Evolutionary conservation across 2,329 filamentous ascomycete species (phyloP).

Genomic region (Cladophialophora immunda): DNA sequence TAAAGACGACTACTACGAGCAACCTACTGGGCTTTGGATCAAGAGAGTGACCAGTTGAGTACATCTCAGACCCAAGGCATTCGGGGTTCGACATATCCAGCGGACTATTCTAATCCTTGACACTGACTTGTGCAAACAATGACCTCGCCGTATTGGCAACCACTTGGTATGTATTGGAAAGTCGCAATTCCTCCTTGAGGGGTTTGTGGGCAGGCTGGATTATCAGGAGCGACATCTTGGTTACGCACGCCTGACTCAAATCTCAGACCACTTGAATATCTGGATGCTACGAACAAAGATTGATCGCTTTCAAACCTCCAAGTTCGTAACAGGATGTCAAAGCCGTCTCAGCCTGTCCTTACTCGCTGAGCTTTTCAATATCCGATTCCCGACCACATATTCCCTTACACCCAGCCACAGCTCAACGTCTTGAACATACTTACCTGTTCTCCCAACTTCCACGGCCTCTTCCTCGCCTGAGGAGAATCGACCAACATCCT

Average conservation of each 20-base stretch:
- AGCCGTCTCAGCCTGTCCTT: background rate
- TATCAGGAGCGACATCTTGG: background rate
- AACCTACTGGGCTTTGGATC: slow-evolving; percentile 79
- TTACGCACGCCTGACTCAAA: background rate
- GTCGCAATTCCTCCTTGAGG: background rate
- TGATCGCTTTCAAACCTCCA: background rate
- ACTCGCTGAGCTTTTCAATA: background rate
- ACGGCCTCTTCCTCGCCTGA: background rate
- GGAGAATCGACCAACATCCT: background rate
- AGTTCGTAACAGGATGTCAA: background rate
- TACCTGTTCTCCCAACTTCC: background rate
- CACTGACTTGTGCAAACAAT: background rate
- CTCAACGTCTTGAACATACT: background rate
- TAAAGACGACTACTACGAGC: slow-evolving; percentile 60
- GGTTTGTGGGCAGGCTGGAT: background rate
- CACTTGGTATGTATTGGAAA: background rate
- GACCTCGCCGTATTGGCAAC: background rate
- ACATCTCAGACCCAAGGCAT: background rate
- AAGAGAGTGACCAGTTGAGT: slow-evolving; percentile 73
- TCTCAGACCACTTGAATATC: background rate
- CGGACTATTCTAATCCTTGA: background rate
- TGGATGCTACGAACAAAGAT: background rate
- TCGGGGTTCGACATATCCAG: background rate
- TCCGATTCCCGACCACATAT: background rate
- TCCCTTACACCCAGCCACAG: background rate